A percentile compares a stretch with the other conserved stretches of the same genome.
Evolutionary conservation across 805 yeast genomes (phyloP).

Genomic region (Metschnikowia colocasiae): DNA sequence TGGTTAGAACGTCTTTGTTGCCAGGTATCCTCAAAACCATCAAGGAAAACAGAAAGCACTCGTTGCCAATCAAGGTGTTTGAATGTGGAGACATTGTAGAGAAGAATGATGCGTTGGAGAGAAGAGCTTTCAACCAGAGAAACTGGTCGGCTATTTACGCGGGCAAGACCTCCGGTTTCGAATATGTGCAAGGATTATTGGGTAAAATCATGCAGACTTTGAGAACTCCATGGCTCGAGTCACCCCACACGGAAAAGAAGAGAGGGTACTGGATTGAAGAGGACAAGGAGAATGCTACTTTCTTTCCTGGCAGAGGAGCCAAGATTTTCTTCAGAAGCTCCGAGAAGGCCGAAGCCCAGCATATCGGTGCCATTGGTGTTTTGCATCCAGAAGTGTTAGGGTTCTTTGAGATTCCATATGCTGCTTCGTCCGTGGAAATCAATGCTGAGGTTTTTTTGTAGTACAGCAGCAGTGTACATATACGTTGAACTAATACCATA

Average conservation of each 20-base stretch:
- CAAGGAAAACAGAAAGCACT: slow-evolving; percentile 92
- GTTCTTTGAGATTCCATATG: slow-evolving; percentile 85
- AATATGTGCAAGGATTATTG: slow-evolving; percentile 86
- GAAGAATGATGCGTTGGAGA: slow-evolving; percentile 74
- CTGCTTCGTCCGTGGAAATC: slow-evolving; percentile 87
- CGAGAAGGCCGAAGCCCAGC: slow-evolving; percentile 52
- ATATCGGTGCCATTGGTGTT: slow-evolving; percentile 86
- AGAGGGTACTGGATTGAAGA: slow-evolving; percentile 89
- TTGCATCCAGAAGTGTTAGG: slow-evolving; percentile 91
- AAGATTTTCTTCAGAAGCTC: slow-evolving; percentile 68
- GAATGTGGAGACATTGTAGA: slow-evolving; percentile 94
- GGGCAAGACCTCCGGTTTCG: slow-evolving; percentile 95
- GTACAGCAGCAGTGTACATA: slow-evolving; percentile 6
- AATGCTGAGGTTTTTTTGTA: slow-evolving; percentile 84
- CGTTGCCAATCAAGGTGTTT: slow-evolving; percentile 90
- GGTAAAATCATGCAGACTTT: slow-evolving; percentile 95
- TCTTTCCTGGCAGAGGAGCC: slow-evolving; percentile 98
- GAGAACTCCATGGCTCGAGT: slow-evolving; percentile 79
- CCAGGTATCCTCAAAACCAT: slow-evolving; percentile 96
- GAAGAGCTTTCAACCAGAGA: slow-evolving; percentile 89
- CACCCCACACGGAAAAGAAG: slow-evolving; percentile 43
- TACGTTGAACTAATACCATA: background rate
- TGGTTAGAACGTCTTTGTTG: slow-evolving; percentile 88
- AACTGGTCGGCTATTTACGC: slow-evolving; percentile 93
- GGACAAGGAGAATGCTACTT: slow-evolving; percentile 62